Evolutionary conservation across 2,329 filamentous ascomycete genomes (phyloP).

Genomic region (Rhinocladiella similis): DNA sequence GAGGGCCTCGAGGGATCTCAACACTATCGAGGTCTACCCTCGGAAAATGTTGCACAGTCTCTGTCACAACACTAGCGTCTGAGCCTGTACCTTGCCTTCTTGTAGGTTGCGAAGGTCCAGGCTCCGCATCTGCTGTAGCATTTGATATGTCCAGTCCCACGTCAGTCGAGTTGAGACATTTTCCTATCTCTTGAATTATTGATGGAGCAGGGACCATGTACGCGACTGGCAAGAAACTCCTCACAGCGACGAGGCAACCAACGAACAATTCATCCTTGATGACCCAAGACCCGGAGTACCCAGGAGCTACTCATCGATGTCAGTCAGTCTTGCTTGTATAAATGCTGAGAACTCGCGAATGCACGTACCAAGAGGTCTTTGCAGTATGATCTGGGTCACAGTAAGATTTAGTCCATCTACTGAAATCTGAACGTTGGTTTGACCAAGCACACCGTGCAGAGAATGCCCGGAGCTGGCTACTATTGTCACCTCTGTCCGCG

Average conservation of each 20-base stretch:
- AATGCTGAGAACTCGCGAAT: background rate
- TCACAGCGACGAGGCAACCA: background rate
- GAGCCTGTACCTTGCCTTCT: too few species aligned
- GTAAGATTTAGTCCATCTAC: background rate
- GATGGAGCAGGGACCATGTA: background rate
- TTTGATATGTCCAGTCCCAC: background rate
- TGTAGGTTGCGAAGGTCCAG: background rate
- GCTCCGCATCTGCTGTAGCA: background rate
- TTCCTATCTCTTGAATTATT: background rate
- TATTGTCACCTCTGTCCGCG: background rate
- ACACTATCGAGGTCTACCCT: too few species aligned
- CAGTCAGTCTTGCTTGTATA: background rate
- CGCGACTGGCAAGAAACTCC: background rate
- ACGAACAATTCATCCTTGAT: background rate
- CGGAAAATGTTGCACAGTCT: too few species aligned
- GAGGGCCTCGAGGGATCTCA: too few species aligned
- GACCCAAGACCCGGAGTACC: background rate
- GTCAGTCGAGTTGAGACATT: background rate
- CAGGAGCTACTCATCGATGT: background rate
- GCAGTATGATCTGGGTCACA: background rate
- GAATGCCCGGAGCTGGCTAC: background rate
- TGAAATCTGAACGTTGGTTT: background rate
- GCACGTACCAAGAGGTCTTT: background rate
- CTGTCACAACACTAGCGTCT: too few species aligned
- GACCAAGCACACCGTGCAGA: background rate